phyloP scores from a whole-genome alignment of 305 asterid genomes.

The Rubia peregrina region DNA sequence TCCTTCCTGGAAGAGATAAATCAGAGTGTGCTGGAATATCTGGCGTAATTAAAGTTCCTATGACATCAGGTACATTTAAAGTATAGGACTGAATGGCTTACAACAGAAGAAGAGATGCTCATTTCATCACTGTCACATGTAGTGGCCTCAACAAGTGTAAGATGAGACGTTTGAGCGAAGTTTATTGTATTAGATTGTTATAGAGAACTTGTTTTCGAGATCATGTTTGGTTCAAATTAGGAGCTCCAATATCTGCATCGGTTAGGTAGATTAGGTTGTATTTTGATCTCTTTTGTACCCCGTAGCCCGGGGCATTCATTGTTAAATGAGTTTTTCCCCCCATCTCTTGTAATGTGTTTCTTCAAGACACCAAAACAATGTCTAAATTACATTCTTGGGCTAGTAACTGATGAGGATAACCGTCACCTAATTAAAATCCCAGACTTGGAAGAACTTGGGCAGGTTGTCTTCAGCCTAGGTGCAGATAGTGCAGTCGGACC shows the following conservation, averaged over 20 bases:
- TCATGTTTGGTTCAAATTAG: background rate
- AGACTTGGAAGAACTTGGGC: too few species aligned
- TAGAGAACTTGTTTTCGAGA: background rate
- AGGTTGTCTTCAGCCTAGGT: too few species aligned
- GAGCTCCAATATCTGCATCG: background rate
- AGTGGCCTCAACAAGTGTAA: background rate
- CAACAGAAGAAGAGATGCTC: background rate
- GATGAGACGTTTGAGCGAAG: background rate
- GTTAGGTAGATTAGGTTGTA: background rate
- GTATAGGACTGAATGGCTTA: slow-evolving; percentile 6
- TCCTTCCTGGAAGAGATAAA: slow-evolving; percentile 83
- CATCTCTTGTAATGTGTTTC: background rate
- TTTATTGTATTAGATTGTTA: background rate
- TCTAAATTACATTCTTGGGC: too few species aligned
- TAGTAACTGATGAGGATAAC: too few species aligned
- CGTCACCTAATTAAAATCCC: too few species aligned
- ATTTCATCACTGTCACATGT: background rate
- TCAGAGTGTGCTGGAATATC: slow-evolving; percentile 60
- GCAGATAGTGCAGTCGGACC: too few species aligned
- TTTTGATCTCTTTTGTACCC: background rate
- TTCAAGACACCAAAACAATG: too few species aligned
- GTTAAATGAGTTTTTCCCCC: background rate
- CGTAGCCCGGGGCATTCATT: background rate
- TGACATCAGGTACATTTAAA: background rate
- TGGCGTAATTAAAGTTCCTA: slow-evolving; percentile 27